phyloP scores from a whole-genome alignment of 495 filamentous ascomycete genomes.

The Daldinia caldariorum region DNA sequence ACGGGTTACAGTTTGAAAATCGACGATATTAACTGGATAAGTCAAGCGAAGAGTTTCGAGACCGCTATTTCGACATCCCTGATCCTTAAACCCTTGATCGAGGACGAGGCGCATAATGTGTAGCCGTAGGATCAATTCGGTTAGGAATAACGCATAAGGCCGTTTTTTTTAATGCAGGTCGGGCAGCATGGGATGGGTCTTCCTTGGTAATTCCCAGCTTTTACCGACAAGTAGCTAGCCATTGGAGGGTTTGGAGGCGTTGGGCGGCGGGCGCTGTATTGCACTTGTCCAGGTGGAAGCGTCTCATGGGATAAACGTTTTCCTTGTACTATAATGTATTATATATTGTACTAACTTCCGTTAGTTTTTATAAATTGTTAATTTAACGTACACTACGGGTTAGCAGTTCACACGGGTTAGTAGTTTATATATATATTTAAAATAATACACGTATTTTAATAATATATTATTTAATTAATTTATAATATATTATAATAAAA shows the following conservation, averaged over 20 bases:
- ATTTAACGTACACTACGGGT: too few relatives aligned
- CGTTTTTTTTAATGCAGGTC: constrained; percentile 22
- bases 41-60: constrained; percentile 27
- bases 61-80: constrained; percentile 21
- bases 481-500: too few relatives aligned
- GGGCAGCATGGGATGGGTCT: neutral
- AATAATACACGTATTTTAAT: too few relatives aligned
- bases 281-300: constrained; percentile 12
- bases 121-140: constrained; percentile 19
- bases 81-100: too few relatives aligned
- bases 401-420: too few relatives aligned
- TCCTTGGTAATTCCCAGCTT: neutral
- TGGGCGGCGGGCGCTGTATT: neutral
- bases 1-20: constrained; percentile 1
- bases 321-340: constrained; percentile 29
- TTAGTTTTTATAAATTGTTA: too few relatives aligned
- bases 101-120: constrained; percentile 21
- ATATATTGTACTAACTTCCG: too few relatives aligned
- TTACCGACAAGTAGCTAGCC: constrained; percentile 25
- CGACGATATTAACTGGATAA: constrained; percentile 13
- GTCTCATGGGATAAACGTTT: constrained; percentile 6
- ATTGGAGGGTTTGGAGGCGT: constrained; percentile 10
- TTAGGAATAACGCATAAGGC: constrained; percentile 18
- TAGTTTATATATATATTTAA: too few relatives aligned
- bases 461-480: too few relatives aligned